Conservation (phyloP, 495 filamentous ascomycete genomes). For the Platismatia glauca region DNA sequence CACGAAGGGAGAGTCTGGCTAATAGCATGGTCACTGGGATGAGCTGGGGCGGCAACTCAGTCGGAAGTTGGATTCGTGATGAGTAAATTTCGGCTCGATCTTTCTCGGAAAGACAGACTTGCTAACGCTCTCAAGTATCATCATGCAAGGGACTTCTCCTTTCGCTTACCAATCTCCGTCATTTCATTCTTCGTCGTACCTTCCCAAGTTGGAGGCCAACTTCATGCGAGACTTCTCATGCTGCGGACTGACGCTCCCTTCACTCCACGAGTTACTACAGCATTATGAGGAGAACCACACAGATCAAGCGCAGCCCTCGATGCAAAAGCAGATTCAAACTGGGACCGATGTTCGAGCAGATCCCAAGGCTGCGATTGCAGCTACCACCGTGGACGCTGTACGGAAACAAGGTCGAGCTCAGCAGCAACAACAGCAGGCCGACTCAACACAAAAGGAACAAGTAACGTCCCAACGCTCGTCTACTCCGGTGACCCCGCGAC, state of each 20-base stretch:
- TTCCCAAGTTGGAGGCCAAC: slow-evolving; percentile 93
- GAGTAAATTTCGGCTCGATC: slow-evolving; percentile 65
- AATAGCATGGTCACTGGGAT: slow-evolving; percentile 85
- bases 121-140: slow-evolving; percentile 56
- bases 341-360: slow-evolving; percentile 41
- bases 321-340: slow-evolving; percentile 45
- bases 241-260: slow-evolving; percentile 77
- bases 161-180: slow-evolving; percentile 86
- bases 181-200: slow-evolving; percentile 93
- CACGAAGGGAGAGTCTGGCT: slow-evolving; percentile 73
- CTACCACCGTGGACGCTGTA: slow-evolving; percentile 44
- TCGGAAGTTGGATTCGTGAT: slow-evolving; percentile 94
- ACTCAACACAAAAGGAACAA: slow-evolving; percentile 36
- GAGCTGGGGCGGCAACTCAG: slow-evolving; percentile 96
- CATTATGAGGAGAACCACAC: slow-evolving; percentile 95
- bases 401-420: slow-evolving; percentile 40
- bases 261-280: slow-evolving; percentile 86
- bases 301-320: slow-evolving; percentile 44
- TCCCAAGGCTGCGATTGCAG: slow-evolving; percentile 48
- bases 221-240: slow-evolving; percentile 96
- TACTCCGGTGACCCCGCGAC: slow-evolving; percentile 17
- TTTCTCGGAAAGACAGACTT: slow-evolving; percentile 12
- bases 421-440: slow-evolving; percentile 36
- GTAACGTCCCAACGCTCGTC: slow-evolving; percentile 28
- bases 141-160: slow-evolving; percentile 93